Evolutionary conservation across 441 rosid species (phyloP).

Genomic region (Lepidium campestre): DNA sequence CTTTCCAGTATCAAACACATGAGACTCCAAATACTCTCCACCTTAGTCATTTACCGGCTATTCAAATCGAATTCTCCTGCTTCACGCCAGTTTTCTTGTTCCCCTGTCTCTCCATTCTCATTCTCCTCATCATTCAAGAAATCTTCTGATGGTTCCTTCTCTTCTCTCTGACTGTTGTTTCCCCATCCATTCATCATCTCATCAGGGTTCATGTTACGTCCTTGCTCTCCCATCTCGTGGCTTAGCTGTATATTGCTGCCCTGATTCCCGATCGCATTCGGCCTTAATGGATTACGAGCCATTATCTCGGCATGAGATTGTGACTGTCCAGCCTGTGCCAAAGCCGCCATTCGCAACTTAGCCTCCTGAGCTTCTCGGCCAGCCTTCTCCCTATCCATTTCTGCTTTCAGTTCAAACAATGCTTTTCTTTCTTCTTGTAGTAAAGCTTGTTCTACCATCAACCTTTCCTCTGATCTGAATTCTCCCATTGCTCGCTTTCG

Average conservation of each 20-base stretch:
- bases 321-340: conserved; percentile 86
- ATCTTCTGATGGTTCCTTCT: conserved; percentile 92
- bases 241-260: conserved; percentile 43
- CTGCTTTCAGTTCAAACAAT: conserved; percentile 60
- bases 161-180: conserved; percentile 66
- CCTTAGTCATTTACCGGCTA: conserved; percentile 36
- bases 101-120: conserved; percentile 69
- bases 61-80: conserved; percentile 87
- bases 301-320: conserved; percentile 72
- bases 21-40: background rate
- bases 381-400: conserved; percentile 88
- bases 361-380: conserved; percentile 71
- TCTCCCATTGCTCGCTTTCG: conserved; percentile 76
- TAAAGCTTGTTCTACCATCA: conserved; percentile 88
- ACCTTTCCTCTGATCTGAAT: conserved; percentile 84
- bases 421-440: conserved; percentile 79
- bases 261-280: conserved; percentile 61
- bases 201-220: conserved; percentile 60
- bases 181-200: conserved; percentile 97
- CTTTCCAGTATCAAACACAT: background rate
- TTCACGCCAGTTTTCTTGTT: conserved; percentile 76
- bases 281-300: conserved; percentile 76
- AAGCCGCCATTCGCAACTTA: conserved; percentile 70
- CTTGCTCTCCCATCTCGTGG: conserved; percentile 71
- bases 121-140: conserved; percentile 94